Evolutionary conservation across 495 filamentous ascomycete genomes (phyloP).

Genomic region (Penicillium mononematosum): DNA sequence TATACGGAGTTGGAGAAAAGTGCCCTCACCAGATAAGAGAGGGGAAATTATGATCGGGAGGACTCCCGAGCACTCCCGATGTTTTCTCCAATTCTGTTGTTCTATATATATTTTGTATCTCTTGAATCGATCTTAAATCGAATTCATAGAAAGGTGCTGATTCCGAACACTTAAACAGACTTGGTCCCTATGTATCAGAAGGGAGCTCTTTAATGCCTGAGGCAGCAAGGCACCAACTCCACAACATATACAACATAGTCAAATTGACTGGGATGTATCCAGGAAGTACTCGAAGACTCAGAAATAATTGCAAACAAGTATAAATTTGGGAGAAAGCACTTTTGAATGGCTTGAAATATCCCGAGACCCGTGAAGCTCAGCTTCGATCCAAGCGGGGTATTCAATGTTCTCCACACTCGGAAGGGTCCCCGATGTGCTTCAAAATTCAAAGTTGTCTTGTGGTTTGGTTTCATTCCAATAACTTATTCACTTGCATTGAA

Average conservation of each 20-base stretch:
- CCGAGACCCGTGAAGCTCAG: background rate
- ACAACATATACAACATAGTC: background rate
- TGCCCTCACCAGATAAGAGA: background rate
- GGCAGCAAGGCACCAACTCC: background rate
- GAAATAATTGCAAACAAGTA: background rate
- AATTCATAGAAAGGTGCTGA: too few species aligned
- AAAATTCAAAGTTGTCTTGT: background rate
- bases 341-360: background rate
- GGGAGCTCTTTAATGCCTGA: too few species aligned
- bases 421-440: constrained; percentile 14
- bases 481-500: background rate
- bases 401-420: constrained; percentile 16
- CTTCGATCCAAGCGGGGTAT: constrained; percentile 1
- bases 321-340: background rate
- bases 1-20: constrained; percentile 10
- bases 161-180: too few species aligned
- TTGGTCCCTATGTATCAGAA: too few species aligned
- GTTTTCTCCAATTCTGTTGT: constrained; percentile 1
- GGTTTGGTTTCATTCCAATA: background rate
- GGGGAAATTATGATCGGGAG: constrained; percentile 3
- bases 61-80: background rate
- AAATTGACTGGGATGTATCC: background rate
- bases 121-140: too few species aligned
- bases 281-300: background rate
- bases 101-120: background rate